These are phyloP conservation scores for Grosmannia huntii DNA, from an alignment of 2,329 filamentous ascomycete species.

Conservation along the genomic window DNA sequence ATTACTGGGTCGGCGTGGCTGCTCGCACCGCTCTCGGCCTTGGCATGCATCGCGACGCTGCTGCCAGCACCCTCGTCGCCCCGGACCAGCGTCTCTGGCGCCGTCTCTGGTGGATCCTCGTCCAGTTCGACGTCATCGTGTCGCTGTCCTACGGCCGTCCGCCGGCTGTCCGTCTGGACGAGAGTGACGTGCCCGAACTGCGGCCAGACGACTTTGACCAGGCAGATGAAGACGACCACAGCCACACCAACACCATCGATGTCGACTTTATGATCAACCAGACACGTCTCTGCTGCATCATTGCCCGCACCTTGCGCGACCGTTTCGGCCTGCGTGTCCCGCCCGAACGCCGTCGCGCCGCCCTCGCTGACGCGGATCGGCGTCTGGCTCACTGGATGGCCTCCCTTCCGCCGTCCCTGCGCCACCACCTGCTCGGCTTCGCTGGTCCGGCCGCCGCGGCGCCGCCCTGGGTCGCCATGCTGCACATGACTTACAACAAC, in stretches of 20 bases:
- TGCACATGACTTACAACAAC: constrained; percentile 10
- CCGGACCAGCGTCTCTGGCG: constrained; percentile 23
- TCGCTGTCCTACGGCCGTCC: constrained; percentile 34
- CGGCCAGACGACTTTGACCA: constrained; percentile 29
- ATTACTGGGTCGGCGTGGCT: constrained; percentile 39
- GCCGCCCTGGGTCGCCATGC: constrained; percentile 4
- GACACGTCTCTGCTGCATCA: constrained; percentile 5
- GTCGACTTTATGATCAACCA: neutral
- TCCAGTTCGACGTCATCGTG: constrained; percentile 25
- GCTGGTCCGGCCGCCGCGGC: neutral
- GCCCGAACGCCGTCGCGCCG: neutral
- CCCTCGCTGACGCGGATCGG: constrained; percentile 5
- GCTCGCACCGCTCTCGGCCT: constrained; percentile 37
- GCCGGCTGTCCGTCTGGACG: constrained; percentile 36
- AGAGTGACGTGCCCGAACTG: constrained; percentile 34
- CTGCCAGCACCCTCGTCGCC: constrained; percentile 14
- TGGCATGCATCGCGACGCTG: constrained; percentile 34
- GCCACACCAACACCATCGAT: neutral
- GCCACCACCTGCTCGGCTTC: neutral
- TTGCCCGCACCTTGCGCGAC: constrained; percentile 3
- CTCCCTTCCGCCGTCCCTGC: constrained; percentile 1
- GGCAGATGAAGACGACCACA: neutral
- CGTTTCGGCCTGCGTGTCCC: constrained; percentile 6
- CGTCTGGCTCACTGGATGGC: constrained; percentile 8
- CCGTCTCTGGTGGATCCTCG: constrained; percentile 27